phyloP scores from a whole-genome alignment of 2,329 filamentous ascomycete genomes.

The Venturia oleaginea region DNA sequence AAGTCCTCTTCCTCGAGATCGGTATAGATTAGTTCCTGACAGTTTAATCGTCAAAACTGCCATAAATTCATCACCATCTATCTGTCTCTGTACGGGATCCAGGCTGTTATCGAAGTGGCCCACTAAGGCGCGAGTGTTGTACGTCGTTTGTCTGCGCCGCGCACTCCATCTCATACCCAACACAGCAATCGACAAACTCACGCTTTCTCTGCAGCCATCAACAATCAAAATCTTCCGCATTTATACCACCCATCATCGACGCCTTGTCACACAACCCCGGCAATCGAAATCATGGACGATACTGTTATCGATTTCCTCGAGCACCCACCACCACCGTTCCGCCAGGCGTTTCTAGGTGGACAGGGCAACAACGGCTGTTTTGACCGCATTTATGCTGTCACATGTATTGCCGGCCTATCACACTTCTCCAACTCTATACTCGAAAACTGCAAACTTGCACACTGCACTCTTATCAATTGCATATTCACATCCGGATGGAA shows the following conservation, averaged over 20 bases:
- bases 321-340: neutral
- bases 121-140: neutral
- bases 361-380: neutral
- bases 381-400: neutral
- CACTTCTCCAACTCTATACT: neutral
- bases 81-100: neutral
- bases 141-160: neutral
- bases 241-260: neutral
- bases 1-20: neutral
- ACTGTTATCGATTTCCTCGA: neutral
- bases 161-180: neutral
- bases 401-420: neutral
- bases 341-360: neutral
- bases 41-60: neutral
- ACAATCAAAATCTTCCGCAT: neutral
- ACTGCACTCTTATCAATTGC: slow-evolving; percentile 3
- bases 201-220: neutral
- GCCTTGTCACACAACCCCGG: neutral
- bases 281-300: neutral
- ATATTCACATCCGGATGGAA: neutral
- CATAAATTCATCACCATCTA: neutral
- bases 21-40: neutral
- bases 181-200: neutral
- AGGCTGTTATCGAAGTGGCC: neutral
- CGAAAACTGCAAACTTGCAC: neutral